Evolutionary conservation across 1,284 basidiomycete species (phyloP).

Genomic region (Phylloboletellus chloephorus): DNA sequence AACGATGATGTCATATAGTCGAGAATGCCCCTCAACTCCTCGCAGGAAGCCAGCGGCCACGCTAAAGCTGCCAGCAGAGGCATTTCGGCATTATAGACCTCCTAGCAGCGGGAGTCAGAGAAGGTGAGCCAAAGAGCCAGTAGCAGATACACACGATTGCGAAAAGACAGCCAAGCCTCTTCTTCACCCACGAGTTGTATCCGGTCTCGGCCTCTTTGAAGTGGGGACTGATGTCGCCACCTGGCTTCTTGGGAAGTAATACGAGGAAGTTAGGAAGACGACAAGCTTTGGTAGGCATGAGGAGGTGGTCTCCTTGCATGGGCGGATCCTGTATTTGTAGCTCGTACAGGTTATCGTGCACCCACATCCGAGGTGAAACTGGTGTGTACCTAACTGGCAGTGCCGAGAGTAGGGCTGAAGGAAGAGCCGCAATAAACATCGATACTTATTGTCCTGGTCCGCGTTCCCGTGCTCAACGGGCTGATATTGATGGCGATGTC

Average conservation of each 20-base stretch:
- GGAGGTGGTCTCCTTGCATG: neutral
- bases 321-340: slow-evolving; percentile 20
- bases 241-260: slow-evolving; percentile 26
- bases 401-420: slow-evolving; percentile 5
- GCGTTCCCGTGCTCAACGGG: neutral
- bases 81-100: slow-evolving; percentile 30
- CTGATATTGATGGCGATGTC: neutral
- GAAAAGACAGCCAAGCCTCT: slow-evolving; percentile 23
- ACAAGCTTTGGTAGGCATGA: slow-evolving; percentile 20
- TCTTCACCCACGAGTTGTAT: slow-evolving; percentile 24
- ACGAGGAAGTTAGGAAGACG: slow-evolving; percentile 24
- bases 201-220: slow-evolving; percentile 23
- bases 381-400: slow-evolving; percentile 1
- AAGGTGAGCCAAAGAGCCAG: too few species aligned
- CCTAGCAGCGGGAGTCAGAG: slow-evolving; percentile 13
- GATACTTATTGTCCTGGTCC: neutral
- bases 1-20: slow-evolving; percentile 31
- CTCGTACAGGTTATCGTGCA: neutral
- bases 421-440: slow-evolving; percentile 1
- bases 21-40: slow-evolving; percentile 24
- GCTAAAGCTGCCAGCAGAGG: slow-evolving; percentile 26
- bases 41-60: slow-evolving; percentile 23
- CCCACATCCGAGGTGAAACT: slow-evolving; percentile 19
- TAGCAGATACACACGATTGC: slow-evolving; percentile 18
- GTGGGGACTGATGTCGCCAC: slow-evolving; percentile 25